These are phyloP conservation scores for Podospora comata DNA, from an alignment of 495 filamentous ascomycete species.

Conservation along the genomic window DNA sequence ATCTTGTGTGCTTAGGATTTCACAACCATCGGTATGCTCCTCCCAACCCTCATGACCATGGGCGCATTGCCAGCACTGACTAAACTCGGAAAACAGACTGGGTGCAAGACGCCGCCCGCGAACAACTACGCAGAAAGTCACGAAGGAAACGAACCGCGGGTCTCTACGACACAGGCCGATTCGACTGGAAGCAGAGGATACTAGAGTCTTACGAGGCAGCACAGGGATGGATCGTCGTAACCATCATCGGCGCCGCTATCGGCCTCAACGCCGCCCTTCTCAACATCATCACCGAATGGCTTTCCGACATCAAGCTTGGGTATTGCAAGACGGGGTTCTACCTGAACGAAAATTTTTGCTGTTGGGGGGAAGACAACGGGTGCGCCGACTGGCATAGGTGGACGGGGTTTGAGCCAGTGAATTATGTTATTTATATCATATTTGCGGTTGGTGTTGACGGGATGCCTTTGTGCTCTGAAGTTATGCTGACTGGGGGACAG, in stretches of 20 bases:
- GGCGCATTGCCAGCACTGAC: no score
- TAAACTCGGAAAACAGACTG: conserved; percentile 57
- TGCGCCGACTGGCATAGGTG: conserved; percentile 89
- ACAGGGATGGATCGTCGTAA: conserved; percentile 97
- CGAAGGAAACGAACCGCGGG: conserved; percentile 69
- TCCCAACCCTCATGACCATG: not conserved
- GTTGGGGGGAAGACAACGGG: conserved; percentile 91
- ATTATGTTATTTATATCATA: conserved; percentile 85
- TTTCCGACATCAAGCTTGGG: conserved; percentile 91
- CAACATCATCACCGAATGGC: conserved; percentile 96
- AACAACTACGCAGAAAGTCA: conserved; percentile 76
- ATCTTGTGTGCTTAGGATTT: conserved; percentile 52
- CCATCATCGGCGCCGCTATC: conserved; percentile 86
- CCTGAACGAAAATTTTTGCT: conserved; percentile 96
- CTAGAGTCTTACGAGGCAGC: conserved; percentile 91
- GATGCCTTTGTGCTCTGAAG: not conserved
- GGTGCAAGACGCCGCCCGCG: conserved; percentile 95
- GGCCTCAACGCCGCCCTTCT: conserved; percentile 89
- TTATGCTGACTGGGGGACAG: conserved; percentile 40
- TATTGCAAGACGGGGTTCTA: conserved; percentile 95
- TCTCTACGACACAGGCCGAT: conserved; percentile 67
- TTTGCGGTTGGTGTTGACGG: conserved; percentile 63
- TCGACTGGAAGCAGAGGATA: conserved; percentile 79
- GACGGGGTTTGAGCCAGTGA: conserved; percentile 73
- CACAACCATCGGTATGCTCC: conserved; percentile 74